Percentiles rank a stretch among this genome's conserved stretches.
phyloP scores from a whole-genome alignment of 2,329 filamentous ascomycete genomes.

The Thelonectria discophora region DNA sequence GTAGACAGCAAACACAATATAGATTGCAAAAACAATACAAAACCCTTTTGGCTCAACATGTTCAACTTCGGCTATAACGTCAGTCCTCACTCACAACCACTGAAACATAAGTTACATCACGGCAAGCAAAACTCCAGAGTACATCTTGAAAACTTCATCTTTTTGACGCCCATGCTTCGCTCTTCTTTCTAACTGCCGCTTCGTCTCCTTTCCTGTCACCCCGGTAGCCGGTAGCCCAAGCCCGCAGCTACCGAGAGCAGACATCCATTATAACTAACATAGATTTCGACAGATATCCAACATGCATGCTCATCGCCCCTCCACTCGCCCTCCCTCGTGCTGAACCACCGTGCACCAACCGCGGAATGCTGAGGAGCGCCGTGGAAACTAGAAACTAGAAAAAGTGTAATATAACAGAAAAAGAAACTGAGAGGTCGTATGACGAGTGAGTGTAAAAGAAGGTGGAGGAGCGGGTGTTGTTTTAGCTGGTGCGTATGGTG shows the following conservation, averaged over 20 bases:
- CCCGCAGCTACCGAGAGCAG: constrained; percentile 11
- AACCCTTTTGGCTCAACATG: too few species aligned
- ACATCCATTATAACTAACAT: constrained; percentile 10
- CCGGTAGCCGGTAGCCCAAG: too few species aligned
- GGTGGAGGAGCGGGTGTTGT: constrained; percentile 14
- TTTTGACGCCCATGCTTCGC: too few species aligned
- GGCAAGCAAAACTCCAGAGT: too few species aligned
- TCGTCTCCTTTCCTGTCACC: constrained; percentile 3
- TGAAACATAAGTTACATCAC: too few species aligned
- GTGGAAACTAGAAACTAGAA: constrained; percentile 15
- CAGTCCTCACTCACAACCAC: too few species aligned
- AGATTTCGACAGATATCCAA: constrained; percentile 24
- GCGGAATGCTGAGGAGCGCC: neutral
- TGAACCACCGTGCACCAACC: neutral
- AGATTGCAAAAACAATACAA: too few species aligned
- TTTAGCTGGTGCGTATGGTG: constrained; percentile 27
- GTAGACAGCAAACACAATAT: too few species aligned
- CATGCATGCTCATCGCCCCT: constrained; percentile 15
- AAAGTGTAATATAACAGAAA: constrained; percentile 7
- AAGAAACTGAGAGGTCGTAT: constrained; percentile 8
- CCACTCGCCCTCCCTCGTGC: constrained; percentile 14
- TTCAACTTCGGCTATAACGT: too few species aligned
- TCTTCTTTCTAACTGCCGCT: neutral
- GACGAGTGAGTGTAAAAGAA: constrained; percentile 11
- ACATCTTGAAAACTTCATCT: too few species aligned